A percentile compares a stretch with the other conserved stretches of the same genome.
phyloP scores from a whole-genome alignment of 1,284 basidiomycete species.

The Mycena sp. region DNA sequence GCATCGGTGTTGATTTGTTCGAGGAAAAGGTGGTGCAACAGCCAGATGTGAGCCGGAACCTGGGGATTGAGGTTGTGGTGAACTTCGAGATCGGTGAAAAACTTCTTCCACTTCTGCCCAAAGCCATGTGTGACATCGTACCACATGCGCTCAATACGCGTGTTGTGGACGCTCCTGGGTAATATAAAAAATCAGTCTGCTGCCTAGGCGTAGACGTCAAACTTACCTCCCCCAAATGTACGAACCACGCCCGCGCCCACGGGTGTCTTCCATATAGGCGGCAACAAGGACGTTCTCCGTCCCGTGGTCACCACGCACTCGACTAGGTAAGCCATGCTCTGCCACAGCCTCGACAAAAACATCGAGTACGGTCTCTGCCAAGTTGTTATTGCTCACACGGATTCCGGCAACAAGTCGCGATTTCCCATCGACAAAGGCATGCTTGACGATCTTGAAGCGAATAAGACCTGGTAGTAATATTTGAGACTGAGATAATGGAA shows the following conservation, averaged over 20 bases:
- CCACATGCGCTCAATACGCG: not conserved
- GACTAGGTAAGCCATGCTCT: not conserved
- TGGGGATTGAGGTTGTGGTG: not conserved
- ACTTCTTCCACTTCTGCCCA: not conserved
- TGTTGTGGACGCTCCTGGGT: not conserved
- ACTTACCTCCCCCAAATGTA: not conserved
- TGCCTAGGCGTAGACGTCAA: too few relatives aligned
- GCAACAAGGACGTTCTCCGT: slow-evolving; percentile 1
- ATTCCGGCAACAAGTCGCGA: not conserved
- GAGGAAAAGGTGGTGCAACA: not conserved
- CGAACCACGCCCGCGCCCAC: not conserved
- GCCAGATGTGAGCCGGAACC: not conserved
- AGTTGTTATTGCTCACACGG: not conserved
- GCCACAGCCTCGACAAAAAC: not conserved
- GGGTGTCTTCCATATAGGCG: not conserved
- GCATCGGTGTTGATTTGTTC: not conserved
- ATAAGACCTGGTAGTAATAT: not conserved
- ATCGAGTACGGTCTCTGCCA: not conserved
- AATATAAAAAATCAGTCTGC: not conserved
- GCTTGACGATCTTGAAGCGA: not conserved
- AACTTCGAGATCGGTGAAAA: not conserved
- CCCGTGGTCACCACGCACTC: not conserved
- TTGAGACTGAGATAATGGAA: too few relatives aligned
- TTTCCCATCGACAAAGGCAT: slow-evolving; percentile 5
- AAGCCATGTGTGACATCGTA: not conserved